Conservation (phyloP, 345 rosid species). For the Hirschfeldia incana region DNA sequence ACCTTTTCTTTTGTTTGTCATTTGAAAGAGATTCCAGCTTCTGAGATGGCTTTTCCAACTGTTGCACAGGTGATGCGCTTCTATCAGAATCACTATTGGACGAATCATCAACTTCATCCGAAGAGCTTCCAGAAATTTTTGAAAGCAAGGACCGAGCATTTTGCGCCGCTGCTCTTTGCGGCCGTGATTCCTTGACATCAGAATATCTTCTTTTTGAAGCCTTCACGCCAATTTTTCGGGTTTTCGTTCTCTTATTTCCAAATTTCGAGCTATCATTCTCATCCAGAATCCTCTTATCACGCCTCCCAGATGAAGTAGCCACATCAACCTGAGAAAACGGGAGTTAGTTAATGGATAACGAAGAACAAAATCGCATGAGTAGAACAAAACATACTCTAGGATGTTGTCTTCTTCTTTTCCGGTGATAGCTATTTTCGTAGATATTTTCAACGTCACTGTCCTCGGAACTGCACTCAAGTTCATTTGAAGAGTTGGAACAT, state of each 20-base stretch:
- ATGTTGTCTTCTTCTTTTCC: slow-evolving; percentile 63
- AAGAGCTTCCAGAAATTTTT: slow-evolving; percentile 74
- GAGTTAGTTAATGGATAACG: slow-evolving; percentile 31
- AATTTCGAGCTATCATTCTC: slow-evolving; percentile 57
- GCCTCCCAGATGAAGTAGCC: slow-evolving; percentile 67
- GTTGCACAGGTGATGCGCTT: slow-evolving; percentile 41
- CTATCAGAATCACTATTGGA: slow-evolving; percentile 63
- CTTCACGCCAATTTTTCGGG: slow-evolving; percentile 53
- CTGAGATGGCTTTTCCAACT: slow-evolving; percentile 44
- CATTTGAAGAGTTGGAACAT: slow-evolving; percentile 59
- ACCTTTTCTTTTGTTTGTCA: slow-evolving; percentile 60
- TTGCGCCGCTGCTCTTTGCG: slow-evolving; percentile 92
- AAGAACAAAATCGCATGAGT: slow-evolving; percentile 27
- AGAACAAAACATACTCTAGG: slow-evolving; percentile 55
- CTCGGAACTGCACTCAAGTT: slow-evolving; percentile 63
- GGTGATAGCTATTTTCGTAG: slow-evolving; percentile 57
- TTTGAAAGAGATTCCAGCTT: slow-evolving; percentile 49
- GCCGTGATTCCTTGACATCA: slow-evolving; percentile 67
- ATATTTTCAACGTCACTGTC: slow-evolving; percentile 61
- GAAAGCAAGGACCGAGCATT: slow-evolving; percentile 86
- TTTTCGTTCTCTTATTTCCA: slow-evolving; percentile 51
- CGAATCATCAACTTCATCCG: slow-evolving; percentile 66
- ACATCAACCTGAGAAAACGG: slow-evolving; percentile 59
- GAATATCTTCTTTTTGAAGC: slow-evolving; percentile 60
- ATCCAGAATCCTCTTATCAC: slow-evolving; percentile 73